Conservation (phyloP, 768 basidiomycete genomes). For the Fistulinella prunicolor region DNA sequence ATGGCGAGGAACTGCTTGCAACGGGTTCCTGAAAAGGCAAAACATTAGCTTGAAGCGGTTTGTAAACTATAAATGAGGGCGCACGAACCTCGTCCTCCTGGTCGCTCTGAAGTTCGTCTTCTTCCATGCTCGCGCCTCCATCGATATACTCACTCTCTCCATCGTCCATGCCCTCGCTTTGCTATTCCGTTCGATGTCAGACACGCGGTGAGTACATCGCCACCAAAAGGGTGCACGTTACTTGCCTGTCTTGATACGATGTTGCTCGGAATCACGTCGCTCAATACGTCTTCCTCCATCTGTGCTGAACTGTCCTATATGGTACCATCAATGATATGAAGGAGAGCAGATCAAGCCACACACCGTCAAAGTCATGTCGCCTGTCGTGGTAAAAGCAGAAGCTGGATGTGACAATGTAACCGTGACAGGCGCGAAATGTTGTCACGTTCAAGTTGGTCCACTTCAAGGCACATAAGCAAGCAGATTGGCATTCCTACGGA, state of each 20-base stretch:
- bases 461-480: too few species aligned
- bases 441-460: slow-evolving; percentile 8
- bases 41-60: slow-evolving; percentile 1
- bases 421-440: slow-evolving; percentile 23
- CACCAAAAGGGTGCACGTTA: background rate
- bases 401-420: slow-evolving; percentile 23
- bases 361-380: slow-evolving; percentile 22
- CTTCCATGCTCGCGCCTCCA: slow-evolving; percentile 51
- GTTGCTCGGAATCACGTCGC: slow-evolving; percentile 87
- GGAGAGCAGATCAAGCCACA: slow-evolving; percentile 6
- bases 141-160: slow-evolving; percentile 68
- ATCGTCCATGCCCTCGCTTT: slow-evolving; percentile 68
- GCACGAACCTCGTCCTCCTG: slow-evolving; percentile 36
- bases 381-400: slow-evolving; percentile 23
- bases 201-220: slow-evolving; percentile 8
- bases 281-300: slow-evolving; percentile 78
- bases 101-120: slow-evolving; percentile 63
- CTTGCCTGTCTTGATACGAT: slow-evolving; percentile 85
- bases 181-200: slow-evolving; percentile 35
- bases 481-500: too few species aligned
- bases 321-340: background rate
- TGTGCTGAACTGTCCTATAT: slow-evolving; percentile 14
- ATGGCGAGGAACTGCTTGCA: slow-evolving; percentile 25
- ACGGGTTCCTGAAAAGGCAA: slow-evolving; percentile 16
- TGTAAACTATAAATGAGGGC: slow-evolving; percentile 2